phyloP scores from a whole-genome alignment of 768 basidiomycete genomes.

The Zangia roseola region DNA sequence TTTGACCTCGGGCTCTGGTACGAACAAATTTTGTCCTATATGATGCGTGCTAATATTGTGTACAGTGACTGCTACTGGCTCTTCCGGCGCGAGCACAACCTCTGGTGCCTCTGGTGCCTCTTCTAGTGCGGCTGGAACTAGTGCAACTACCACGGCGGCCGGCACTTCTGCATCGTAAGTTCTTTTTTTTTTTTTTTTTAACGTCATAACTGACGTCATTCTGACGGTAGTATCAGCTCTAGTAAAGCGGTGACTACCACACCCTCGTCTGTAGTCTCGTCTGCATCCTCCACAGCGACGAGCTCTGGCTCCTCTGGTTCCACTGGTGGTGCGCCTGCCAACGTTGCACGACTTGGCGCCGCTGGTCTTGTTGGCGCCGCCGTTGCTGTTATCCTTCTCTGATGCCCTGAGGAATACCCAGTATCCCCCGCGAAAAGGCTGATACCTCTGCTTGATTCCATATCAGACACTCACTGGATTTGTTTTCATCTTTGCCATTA shows the following conservation, averaged over 20 bases:
- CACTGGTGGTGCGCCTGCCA: conserved; percentile 37
- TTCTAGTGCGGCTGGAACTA: neutral
- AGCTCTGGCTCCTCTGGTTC: conserved; percentile 11
- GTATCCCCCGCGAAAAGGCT: conserved; percentile 8
- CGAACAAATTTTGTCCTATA: conserved; percentile 14
- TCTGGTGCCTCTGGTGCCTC: neutral
- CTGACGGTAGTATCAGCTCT: conserved; percentile 6
- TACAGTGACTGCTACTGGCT: conserved; percentile 18
- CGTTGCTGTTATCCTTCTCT: conserved; percentile 41
- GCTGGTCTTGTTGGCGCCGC: conserved; percentile 38
- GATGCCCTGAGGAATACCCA: conserved; percentile 4
- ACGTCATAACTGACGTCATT: conserved; percentile 1
- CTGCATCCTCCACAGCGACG: conserved; percentile 25
- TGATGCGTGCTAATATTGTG: conserved; percentile 14
- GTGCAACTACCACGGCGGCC: neutral
- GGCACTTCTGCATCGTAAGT: conserved; percentile 22
- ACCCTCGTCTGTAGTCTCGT: conserved; percentile 24
- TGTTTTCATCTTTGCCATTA: conserved; percentile 2
- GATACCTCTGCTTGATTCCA: conserved; percentile 19
- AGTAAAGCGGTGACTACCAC: neutral
- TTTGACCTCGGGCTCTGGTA: conserved; percentile 26
- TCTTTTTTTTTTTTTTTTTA: neutral
- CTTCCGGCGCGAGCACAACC: neutral
- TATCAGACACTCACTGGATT: conserved; percentile 12
- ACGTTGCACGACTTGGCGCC: conserved; percentile 42